Conservation (phyloP, 106 monocot genomes). For the Phalaenopsis equestris region DNA sequence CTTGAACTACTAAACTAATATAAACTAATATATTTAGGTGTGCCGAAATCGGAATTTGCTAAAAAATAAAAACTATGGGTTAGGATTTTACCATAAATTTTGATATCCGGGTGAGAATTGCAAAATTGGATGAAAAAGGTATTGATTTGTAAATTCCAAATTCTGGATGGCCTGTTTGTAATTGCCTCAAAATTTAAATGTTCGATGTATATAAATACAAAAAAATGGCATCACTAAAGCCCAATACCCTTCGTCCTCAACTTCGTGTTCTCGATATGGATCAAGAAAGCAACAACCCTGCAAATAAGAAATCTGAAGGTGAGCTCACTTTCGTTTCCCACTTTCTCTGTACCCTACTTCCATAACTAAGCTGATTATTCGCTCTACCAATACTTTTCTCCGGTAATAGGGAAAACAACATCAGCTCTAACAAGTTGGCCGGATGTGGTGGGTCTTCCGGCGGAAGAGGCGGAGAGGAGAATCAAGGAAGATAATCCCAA, state of each 20-base stretch:
- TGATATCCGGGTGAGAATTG: too few species aligned
- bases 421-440: slow-evolving; percentile 7
- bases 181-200: too few species aligned
- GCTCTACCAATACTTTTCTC: not conserved
- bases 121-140: too few species aligned
- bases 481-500: slow-evolving; percentile 14
- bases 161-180: too few species aligned
- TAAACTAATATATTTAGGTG: too few species aligned
- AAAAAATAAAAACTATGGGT: too few species aligned
- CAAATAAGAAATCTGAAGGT: not conserved
- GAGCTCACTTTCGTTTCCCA: not conserved
- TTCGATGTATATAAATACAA: too few species aligned
- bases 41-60: too few species aligned
- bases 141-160: too few species aligned
- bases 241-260: not conserved
- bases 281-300: not conserved
- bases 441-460: slow-evolving; percentile 15
- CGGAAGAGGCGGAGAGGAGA: slow-evolving; percentile 16
- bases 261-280: not conserved
- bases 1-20: too few species aligned
- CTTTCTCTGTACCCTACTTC: not conserved
- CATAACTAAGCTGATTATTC: not conserved
- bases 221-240: too few species aligned
- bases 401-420: not conserved
- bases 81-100: too few species aligned